Evolutionary conservation across 1,284 basidiomycete species (phyloP).

Genomic region (Malassezia brasiliensis): DNA sequence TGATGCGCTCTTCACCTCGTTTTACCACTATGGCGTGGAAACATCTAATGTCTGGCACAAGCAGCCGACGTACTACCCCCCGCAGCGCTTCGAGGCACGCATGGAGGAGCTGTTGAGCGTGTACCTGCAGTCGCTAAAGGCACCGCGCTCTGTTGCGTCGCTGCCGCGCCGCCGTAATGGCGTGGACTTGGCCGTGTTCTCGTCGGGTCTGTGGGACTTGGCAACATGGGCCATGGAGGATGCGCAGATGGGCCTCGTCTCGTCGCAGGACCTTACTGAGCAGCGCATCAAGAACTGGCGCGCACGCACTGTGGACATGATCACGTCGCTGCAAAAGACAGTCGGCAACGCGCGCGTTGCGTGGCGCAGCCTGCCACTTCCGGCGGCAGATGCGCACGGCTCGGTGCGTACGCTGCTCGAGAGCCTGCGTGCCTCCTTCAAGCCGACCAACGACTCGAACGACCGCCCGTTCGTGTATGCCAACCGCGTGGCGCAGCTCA

Average conservation of each 20-base stretch:
- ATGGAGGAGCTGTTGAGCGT: constrained; percentile 44
- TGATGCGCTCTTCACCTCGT: constrained; percentile 45
- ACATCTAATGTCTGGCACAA: constrained; percentile 45
- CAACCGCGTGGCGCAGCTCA: constrained; percentile 36
- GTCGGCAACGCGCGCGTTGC: constrained; percentile 22
- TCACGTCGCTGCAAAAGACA: constrained; percentile 18
- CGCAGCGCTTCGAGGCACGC: constrained; percentile 47
- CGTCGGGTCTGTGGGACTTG: constrained; percentile 48
- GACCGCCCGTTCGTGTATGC: constrained; percentile 38
- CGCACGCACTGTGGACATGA: constrained; percentile 39
- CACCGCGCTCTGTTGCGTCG: background rate
- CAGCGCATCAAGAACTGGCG: constrained; percentile 48
- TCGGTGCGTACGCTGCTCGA: constrained; percentile 32
- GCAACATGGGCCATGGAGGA: constrained; percentile 49
- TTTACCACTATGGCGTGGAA: constrained; percentile 49
- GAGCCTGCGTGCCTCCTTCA: constrained; percentile 14
- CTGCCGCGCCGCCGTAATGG: constrained; percentile 23
- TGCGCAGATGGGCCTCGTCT: constrained; percentile 25
- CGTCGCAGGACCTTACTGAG: constrained; percentile 36
- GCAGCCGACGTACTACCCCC: constrained; percentile 44
- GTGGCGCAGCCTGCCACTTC: constrained; percentile 32
- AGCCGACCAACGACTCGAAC: constrained; percentile 8
- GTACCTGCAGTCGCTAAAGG: constrained; percentile 21
- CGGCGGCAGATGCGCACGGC: constrained; percentile 21
- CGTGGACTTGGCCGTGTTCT: constrained; percentile 48